These are phyloP conservation scores for Citrullus colocynthis DNA, from an alignment of 306 rosid genomes.

Conservation along the genomic window DNA sequence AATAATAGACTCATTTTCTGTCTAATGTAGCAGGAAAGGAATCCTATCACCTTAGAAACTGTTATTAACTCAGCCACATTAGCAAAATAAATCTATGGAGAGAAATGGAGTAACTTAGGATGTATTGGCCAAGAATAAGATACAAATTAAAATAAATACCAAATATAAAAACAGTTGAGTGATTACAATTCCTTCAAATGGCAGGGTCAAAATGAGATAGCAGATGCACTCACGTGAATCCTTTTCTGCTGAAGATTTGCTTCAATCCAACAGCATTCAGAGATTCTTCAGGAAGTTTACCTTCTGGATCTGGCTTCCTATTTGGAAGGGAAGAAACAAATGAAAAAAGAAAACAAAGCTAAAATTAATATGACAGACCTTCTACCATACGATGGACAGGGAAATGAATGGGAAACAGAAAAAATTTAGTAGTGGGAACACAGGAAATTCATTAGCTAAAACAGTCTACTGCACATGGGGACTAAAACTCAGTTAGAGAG, in stretches of 20 bases:
- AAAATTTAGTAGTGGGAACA: not conserved
- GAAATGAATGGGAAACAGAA: not conserved
- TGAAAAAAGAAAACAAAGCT: slow-evolving; percentile 7
- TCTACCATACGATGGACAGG: not conserved
- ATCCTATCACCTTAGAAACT: not conserved
- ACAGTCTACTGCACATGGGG: not conserved
- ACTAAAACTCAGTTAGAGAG: not conserved
- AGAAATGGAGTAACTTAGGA: not conserved
- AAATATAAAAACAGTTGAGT: not conserved
- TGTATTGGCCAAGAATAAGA: not conserved
- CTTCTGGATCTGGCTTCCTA: slow-evolving; percentile 85
- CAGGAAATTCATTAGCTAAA: not conserved
- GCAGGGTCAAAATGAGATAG: not conserved
- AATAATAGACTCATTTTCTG: not conserved
- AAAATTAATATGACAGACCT: not conserved
- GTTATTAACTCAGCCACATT: not conserved
- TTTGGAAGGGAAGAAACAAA: not conserved
- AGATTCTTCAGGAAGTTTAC: slow-evolving; percentile 81
- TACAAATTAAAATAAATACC: not conserved
- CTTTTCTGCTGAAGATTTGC: slow-evolving; percentile 61
- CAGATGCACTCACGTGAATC: slow-evolving; percentile 63
- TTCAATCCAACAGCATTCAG: slow-evolving; percentile 66
- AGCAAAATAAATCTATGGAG: not conserved
- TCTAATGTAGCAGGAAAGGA: not conserved
- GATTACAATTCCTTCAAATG: not conserved